phyloP scores from a whole-genome alignment of 495 filamentous ascomycete genomes.

The Xylaria flabelliformis region DNA sequence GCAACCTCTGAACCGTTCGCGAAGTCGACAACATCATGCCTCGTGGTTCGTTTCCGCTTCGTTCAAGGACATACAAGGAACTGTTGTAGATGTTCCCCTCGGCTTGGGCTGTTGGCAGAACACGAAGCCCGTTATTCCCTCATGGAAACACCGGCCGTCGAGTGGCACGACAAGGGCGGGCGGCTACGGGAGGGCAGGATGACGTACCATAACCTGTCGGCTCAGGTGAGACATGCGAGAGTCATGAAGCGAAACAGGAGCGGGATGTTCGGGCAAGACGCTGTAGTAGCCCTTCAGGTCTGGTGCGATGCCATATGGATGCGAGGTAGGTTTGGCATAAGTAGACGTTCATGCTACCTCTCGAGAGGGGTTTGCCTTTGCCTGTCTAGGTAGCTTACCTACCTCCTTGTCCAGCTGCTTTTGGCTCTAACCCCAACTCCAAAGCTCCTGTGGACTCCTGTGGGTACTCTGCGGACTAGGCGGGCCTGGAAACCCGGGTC shows the following conservation, averaged over 20 bases:
- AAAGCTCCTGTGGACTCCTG: background rate
- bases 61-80: background rate
- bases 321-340: background rate
- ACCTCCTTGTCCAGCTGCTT: background rate
- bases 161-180: background rate
- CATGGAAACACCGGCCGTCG: background rate
- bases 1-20: slow-evolving; percentile 41
- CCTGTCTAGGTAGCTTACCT: background rate
- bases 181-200: background rate
- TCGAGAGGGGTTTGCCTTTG: slow-evolving; percentile 1
- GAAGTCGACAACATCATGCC: slow-evolving; percentile 46
- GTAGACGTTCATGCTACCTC: background rate
- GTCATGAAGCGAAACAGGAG: background rate
- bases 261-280: background rate
- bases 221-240: background rate
- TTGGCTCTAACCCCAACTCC: background rate
- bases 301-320: background rate
- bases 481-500: slow-evolving; percentile 18
- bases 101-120: background rate
- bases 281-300: background rate
- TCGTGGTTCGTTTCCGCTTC: slow-evolving; percentile 17
- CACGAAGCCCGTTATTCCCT: background rate
- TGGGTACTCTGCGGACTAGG: slow-evolving; percentile 16
- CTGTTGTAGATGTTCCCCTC: background rate
- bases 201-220: slow-evolving; percentile 14